Evolutionary conservation across 1,284 basidiomycete genomes (phyloP).

Genomic region (Ganoderma boninense): DNA sequence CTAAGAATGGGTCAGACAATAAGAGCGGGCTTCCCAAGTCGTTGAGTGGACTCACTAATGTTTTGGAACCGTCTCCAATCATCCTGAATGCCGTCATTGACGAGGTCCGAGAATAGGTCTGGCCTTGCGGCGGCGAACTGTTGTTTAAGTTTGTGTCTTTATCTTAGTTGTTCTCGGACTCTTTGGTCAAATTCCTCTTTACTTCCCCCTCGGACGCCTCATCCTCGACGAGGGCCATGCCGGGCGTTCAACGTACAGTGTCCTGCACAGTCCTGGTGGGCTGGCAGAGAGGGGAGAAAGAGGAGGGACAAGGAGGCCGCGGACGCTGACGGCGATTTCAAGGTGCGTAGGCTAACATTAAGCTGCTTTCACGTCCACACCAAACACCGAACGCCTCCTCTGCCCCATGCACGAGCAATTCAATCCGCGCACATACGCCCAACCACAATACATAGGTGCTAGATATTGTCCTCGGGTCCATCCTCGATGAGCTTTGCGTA

Average conservation of each 20-base stretch:
- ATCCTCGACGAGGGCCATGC: slow-evolving; percentile 58
- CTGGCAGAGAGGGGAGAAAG: background rate
- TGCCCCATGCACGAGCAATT: background rate
- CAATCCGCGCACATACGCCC: background rate
- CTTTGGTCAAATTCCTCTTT: slow-evolving; percentile 58
- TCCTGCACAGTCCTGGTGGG: background rate
- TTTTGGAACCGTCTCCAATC: slow-evolving; percentile 93
- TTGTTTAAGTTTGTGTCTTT: slow-evolving; percentile 42
- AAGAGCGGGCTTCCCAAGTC: background rate
- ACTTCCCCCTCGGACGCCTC: slow-evolving; percentile 50
- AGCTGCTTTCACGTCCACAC: background rate
- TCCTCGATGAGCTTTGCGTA: slow-evolving; percentile 94
- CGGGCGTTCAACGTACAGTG: background rate
- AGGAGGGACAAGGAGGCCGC: background rate
- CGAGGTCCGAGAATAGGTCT: slow-evolving; percentile 81
- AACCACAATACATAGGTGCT: slow-evolving; percentile 17
- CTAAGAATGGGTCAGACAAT: slow-evolving; percentile 45
- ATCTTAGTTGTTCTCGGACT: slow-evolving; percentile 43
- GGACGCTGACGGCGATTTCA: background rate
- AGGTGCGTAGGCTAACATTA: background rate
- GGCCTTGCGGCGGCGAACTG: slow-evolving; percentile 62
- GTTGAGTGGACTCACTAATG: slow-evolving; percentile 73
- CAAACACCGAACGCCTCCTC: background rate
- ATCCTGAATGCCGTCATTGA: slow-evolving; percentile 81
- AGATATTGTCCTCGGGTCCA: slow-evolving; percentile 77